Evolutionary conservation across 2,329 filamentous ascomycete species (phyloP).

Genomic region (Metarhizium robertsii): DNA sequence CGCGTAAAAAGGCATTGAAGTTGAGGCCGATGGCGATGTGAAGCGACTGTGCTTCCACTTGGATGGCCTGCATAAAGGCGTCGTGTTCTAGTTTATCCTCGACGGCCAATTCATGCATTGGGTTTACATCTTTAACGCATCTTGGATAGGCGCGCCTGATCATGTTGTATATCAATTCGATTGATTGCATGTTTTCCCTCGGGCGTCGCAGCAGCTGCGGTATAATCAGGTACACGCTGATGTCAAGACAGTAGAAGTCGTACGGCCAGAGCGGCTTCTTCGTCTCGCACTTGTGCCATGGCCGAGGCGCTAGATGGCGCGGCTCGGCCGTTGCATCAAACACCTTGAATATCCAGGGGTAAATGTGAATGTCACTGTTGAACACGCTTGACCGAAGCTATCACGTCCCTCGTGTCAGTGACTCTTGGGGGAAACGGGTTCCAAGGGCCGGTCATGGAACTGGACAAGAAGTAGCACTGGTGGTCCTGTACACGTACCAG

Average conservation of each 20-base stretch:
- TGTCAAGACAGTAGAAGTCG: not conserved
- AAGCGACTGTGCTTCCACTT: not conserved
- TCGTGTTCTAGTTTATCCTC: not conserved
- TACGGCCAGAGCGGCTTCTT: not conserved
- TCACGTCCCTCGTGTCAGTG: not conserved
- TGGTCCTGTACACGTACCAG: not conserved
- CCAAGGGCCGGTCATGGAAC: too few species aligned
- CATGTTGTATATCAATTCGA: not conserved
- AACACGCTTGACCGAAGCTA: not conserved
- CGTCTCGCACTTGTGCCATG: not conserved
- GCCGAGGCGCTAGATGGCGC: not conserved
- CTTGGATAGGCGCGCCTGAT: not conserved
- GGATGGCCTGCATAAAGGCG: not conserved
- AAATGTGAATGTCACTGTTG: not conserved
- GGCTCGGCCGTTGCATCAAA: not conserved
- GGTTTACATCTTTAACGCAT: not conserved
- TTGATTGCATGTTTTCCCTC: not conserved
- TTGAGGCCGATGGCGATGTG: not conserved
- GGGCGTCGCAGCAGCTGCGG: not conserved
- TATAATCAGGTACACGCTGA: not conserved
- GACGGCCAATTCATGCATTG: not conserved
- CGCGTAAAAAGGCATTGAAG: not conserved
- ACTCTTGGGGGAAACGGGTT: not conserved
- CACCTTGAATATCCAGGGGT: not conserved
- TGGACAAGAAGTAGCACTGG: not conserved